Conservation (phyloP, 2,329 filamentous ascomycete genomes). For the Colletotrichum navitas region DNA sequence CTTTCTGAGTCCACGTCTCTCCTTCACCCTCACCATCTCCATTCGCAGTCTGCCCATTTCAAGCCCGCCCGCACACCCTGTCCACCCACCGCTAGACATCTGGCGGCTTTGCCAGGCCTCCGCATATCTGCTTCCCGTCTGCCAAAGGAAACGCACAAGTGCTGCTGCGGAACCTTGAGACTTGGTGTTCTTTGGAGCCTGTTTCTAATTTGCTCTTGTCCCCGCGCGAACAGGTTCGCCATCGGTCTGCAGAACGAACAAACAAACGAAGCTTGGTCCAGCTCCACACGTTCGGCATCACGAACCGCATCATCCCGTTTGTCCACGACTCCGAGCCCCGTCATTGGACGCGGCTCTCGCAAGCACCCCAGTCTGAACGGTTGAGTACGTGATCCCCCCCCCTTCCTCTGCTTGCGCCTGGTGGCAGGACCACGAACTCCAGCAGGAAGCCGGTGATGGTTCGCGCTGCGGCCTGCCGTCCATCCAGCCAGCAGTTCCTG, state of each 20-base stretch:
- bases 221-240: conserved; percentile 42
- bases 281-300: conserved; percentile 30
- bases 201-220: conserved; percentile 38
- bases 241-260: conserved; percentile 30
- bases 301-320: conserved; percentile 40
- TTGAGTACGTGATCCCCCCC: conserved; percentile 43
- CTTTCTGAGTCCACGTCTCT: conserved; percentile 42
- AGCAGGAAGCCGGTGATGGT: conserved; percentile 39
- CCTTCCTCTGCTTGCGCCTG: conserved; percentile 18
- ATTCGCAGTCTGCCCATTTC: conserved; percentile 26
- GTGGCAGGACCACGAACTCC: conserved; percentile 36
- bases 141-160: conserved; percentile 31
- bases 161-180: conserved; percentile 27
- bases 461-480: conserved; percentile 33
- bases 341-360: conserved; percentile 35
- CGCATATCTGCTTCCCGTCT: conserved; percentile 12
- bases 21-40: conserved; percentile 37
- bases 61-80: conserved; percentile 15
- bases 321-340: conserved; percentile 20
- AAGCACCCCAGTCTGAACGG: conserved; percentile 34
- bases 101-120: conserved; percentile 24
- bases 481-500: conserved; percentile 30
- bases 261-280: conserved; percentile 41
- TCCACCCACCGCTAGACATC: conserved; percentile 15
- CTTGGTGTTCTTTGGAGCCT: conserved; percentile 26